Base-by-base conservation (phyloP, 768 basidiomycete species). In the Tephrocybe sp. region DNA sequence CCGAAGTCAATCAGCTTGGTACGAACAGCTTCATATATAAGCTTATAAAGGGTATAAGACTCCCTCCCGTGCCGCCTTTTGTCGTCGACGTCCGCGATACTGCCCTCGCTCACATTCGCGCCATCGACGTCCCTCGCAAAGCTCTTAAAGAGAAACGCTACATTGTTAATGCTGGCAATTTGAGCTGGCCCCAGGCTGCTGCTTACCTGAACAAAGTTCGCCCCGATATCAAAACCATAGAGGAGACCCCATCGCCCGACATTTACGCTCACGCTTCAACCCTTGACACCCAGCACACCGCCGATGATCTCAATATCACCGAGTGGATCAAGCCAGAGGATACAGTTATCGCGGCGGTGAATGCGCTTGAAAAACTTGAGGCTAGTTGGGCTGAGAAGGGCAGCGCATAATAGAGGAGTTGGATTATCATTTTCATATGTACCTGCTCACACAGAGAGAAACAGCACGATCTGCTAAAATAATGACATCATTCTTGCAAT, bases 61-160 rank as follows among this genome's bases (percentile, higher is more conserved):
- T 60, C 9, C 57, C 58, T 4, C 52, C 51, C 15, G 37, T 60
- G 2, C 66, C 69, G 21, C 64, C 65, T 28, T 68, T 58, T 56
- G 44, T 64, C 46, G 65, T 64, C 46, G 70, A 73, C 36, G 70
- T 69, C 19, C 68, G 69, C 25, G 70, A 72, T 43, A 64, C 71
- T 9, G 70, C 65, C 22, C 62, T 59, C 42, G 64, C 61, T 4
- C 70, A 72, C 39, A 59, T 71, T 36, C 65, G 60, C 26, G 68
- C 68, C 11, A 54, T 70, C 19, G 56, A 56, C 38, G 57, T 68
- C 11, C 60, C 65, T 1, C 57, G 51, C 38, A 54, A 56, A 19
- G 51, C 57, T 4, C 30, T 57, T 11, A 62, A 58, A 8, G 49
- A 60, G 49, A 65, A 64, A 48, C 63, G 70, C 22, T 69, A 67